Base-by-base conservation (phyloP, 106 monocot species). In the Dendrobium catenatum region DNA sequence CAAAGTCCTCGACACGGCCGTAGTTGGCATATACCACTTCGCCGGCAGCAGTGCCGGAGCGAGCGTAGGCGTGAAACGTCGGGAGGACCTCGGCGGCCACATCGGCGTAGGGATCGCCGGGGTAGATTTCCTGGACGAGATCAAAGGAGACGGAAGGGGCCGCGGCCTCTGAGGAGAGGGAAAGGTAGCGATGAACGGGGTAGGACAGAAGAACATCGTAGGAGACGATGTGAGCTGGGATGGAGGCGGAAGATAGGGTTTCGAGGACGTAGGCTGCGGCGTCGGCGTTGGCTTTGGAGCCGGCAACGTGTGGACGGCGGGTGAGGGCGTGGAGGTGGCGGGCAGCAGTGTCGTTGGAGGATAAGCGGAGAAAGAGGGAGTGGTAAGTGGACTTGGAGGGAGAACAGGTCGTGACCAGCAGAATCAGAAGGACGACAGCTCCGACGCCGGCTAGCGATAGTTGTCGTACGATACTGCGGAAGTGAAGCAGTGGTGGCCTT, bases 51-150 rank as follows among this genome's bases (percentile, higher is more conserved):
- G 90, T 55, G 72, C 89, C 95, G 68, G 95, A 86, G 51, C 4
- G 42, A 55, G 87, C 81, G 80, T 89, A 95, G 64, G 95, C 95
- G 81, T 89, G 92, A 89, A 92, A 92, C 58, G 87, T 87, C 51
- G 89, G 95, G 40, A 87, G 44, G 18, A 81, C 82, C 48, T 82
- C 89, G 2, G 64, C 55, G 2, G 83, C 81, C 13, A 47, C 74
- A 78, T 48, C 55, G 55, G 87, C 83, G 74, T 73, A 88, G 19
- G 89, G 88, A 59, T 86, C 89, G 26, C 80, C 79, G 27, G 81
- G 51, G 80, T 84, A 87, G 68, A 56, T 26, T 17, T 84, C 77
- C 37, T 90, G 92, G 29, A 22, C 6, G 44, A 92, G 87, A 40
- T 68, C 42, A 82, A 90, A 90, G n/a, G 48, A 2, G 24, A 58